Conservation (phyloP, 345 rosid species). For the Syzygium oleosum region DNA sequence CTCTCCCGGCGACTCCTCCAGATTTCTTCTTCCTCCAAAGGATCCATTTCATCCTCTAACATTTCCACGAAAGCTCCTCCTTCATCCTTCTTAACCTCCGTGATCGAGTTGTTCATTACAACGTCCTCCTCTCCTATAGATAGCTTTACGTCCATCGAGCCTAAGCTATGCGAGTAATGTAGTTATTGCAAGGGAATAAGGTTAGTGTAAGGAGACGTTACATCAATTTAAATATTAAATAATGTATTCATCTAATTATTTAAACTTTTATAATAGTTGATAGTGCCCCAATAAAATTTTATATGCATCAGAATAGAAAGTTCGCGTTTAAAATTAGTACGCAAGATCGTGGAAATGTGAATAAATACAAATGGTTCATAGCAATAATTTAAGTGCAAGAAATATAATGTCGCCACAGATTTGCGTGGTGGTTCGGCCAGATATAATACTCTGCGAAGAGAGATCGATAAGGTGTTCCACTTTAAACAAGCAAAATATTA, state of each 20-base stretch:
- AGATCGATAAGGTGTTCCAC: too few relatives aligned
- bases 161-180: neutral
- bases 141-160: neutral
- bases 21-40: neutral
- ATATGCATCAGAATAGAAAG: fast-evolving
- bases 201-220: too few relatives aligned
- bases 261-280: too few relatives aligned
- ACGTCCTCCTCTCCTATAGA: neutral
- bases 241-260: neutral
- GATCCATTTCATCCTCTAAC: neutral
- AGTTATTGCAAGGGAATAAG: neutral
- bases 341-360: neutral
- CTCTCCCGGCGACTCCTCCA: neutral
- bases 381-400: too few relatives aligned
- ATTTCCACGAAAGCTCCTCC: too few relatives aligned
- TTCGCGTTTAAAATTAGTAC: fast-evolving
- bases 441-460: fast-evolving
- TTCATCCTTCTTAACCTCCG: neutral
- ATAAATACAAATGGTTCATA: too few relatives aligned
- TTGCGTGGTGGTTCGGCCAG: too few relatives aligned
- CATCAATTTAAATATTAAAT: too few relatives aligned
- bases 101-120: neutral
- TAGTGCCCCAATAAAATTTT: neutral
- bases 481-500: too few relatives aligned
- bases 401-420: neutral